These are phyloP conservation scores for Lachancea thermotolerans DNA, from an alignment of 805 yeast genomes.

Conservation along the genomic window DNA sequence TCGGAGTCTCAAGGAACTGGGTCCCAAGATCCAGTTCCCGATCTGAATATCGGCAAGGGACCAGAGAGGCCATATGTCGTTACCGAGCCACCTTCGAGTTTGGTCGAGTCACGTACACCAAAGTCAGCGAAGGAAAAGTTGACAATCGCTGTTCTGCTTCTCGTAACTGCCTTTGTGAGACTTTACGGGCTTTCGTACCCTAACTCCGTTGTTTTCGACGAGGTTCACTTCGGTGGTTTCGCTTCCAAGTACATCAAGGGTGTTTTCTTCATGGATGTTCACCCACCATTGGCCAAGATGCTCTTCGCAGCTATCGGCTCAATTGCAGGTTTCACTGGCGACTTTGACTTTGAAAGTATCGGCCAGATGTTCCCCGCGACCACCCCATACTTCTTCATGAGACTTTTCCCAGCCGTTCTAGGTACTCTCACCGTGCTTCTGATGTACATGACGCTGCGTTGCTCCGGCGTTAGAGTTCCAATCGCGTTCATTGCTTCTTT, in stretches of 20 bases:
- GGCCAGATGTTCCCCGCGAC: slow-evolving; percentile 54
- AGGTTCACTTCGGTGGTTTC: slow-evolving; percentile 95
- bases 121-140: slow-evolving; percentile 35
- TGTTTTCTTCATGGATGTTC: slow-evolving; percentile 62
- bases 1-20: background rate
- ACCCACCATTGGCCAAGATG: slow-evolving; percentile 77
- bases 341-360: slow-evolving; percentile 58
- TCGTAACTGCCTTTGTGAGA: slow-evolving; percentile 53
- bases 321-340: slow-evolving; percentile 65
- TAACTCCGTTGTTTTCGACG: slow-evolving; percentile 82
- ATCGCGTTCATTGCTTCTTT: slow-evolving; percentile 53
- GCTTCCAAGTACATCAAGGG: slow-evolving; percentile 73
- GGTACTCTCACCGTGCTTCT: slow-evolving; percentile 65
- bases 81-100: slow-evolving; percentile 41
- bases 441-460: slow-evolving; percentile 60
- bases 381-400: slow-evolving; percentile 61
- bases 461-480: slow-evolving; percentile 62
- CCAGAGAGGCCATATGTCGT: slow-evolving; percentile 46
- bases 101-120: slow-evolving; percentile 38
- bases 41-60: slow-evolving; percentile 45
- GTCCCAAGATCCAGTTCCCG: slow-evolving; percentile 35
- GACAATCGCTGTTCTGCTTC: slow-evolving; percentile 38
- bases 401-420: slow-evolving; percentile 59
- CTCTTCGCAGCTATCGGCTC: slow-evolving; percentile 64
- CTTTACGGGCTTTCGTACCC: slow-evolving; percentile 59